Evolutionary conservation across 352 stramenopile species (phyloP).

Genomic region (Pythium grandisporangium): DNA sequence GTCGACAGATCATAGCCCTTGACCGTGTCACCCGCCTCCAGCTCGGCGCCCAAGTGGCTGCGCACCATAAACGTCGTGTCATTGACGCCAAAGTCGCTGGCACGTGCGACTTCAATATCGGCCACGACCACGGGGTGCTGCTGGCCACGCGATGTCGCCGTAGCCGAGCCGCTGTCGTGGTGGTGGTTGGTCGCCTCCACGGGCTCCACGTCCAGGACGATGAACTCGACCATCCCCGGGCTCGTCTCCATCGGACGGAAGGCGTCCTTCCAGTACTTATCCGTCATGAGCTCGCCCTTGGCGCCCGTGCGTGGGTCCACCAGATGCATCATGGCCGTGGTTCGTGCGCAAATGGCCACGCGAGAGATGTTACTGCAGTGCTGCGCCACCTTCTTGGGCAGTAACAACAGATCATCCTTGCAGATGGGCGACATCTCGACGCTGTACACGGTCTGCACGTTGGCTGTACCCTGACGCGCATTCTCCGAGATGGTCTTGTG

Average conservation of each 20-base stretch:
- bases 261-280: slow-evolving; percentile 68
- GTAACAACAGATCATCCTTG: slow-evolving; percentile 63
- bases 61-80: slow-evolving; percentile 63
- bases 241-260: slow-evolving; percentile 54
- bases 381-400: slow-evolving; percentile 49
- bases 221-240: slow-evolving; percentile 51
- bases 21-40: slow-evolving; percentile 54
- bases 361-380: slow-evolving; percentile 54
- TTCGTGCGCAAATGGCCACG: slow-evolving; percentile 51
- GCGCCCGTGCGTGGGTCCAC: slow-evolving; percentile 49
- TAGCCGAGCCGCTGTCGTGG: slow-evolving; percentile 1
- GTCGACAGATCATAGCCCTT: slow-evolving; percentile 66
- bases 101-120: slow-evolving; percentile 59
- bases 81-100: slow-evolving; percentile 71
- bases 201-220: slow-evolving; percentile 63
- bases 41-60: slow-evolving; percentile 46
- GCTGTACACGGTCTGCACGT: slow-evolving; percentile 58
- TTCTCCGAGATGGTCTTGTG: slow-evolving; percentile 76
- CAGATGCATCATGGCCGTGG: slow-evolving; percentile 53
- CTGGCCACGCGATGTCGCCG: not conserved
- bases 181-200: slow-evolving; percentile 15
- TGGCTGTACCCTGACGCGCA: slow-evolving; percentile 45
- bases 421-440: slow-evolving; percentile 66
- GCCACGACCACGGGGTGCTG: slow-evolving; percentile 25
- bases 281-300: slow-evolving; percentile 36